Conservation (phyloP, 2,329 filamentous ascomycete species). For the Cladosporium sp. region DNA sequence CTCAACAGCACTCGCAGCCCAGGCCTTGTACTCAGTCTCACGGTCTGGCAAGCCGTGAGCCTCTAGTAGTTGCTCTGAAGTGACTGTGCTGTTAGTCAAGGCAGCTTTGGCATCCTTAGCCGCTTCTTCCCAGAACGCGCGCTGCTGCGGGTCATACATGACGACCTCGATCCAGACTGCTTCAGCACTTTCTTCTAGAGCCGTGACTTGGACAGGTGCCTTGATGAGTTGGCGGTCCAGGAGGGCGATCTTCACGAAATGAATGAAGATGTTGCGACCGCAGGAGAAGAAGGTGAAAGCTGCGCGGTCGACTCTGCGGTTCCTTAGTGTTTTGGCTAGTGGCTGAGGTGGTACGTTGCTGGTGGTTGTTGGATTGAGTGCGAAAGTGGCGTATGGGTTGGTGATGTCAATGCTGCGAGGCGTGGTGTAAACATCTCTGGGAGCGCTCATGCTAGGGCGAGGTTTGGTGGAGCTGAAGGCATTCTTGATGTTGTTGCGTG, state of each 20-base stretch:
- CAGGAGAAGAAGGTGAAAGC: slow-evolving; percentile 16
- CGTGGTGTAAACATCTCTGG: background rate
- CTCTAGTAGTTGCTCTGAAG: slow-evolving; percentile 10
- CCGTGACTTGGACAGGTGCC: background rate
- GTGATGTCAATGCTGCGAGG: background rate
- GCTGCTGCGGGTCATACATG: slow-evolving; percentile 7
- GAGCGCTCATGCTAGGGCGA: background rate
- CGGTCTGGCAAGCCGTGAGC: slow-evolving; percentile 16
- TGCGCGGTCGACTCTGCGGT: slow-evolving; percentile 12
- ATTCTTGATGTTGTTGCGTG: background rate
- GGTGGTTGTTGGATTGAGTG: background rate
- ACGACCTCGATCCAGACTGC: slow-evolving; percentile 15
- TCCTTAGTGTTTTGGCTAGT: slow-evolving; percentile 6
- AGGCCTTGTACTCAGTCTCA: slow-evolving; percentile 12
- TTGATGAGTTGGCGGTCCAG: slow-evolving; percentile 5
- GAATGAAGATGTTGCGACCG: slow-evolving; percentile 18
- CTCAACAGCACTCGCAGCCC: slow-evolving; percentile 18
- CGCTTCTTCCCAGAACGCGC: slow-evolving; percentile 18
- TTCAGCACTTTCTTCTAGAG: slow-evolving; percentile 13
- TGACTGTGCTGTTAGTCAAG: slow-evolving; percentile 10
- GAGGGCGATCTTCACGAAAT: slow-evolving; percentile 15
- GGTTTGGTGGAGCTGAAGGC: background rate
- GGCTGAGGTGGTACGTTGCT: slow-evolving; percentile 7
- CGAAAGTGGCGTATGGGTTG: background rate
- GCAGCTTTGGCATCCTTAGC: slow-evolving; percentile 9